A percentile compares a stretch with the other conserved stretches of the same genome.
Evolutionary conservation across 495 filamentous ascomycete genomes (phyloP).

Genomic region (Daldinia loculata): DNA sequence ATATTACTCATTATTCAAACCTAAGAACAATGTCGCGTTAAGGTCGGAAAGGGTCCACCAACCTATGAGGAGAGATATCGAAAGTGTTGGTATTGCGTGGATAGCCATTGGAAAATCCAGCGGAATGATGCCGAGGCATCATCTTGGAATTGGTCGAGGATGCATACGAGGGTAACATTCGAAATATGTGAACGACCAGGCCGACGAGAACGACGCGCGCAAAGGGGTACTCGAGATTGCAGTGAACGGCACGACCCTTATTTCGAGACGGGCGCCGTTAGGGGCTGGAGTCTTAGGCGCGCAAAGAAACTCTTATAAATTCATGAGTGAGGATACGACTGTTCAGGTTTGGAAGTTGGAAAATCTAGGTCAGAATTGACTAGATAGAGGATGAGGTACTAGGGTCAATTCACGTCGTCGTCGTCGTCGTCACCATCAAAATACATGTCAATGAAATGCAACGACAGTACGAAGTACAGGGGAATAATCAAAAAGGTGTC

Average conservation of each 20-base stretch:
- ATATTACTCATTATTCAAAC: background rate
- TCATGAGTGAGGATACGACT: constrained; percentile 24
- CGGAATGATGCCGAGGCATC: constrained; percentile 64
- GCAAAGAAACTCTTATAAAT: constrained; percentile 19
- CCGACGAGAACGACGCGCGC: constrained; percentile 9
- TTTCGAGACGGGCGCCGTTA: constrained; percentile 34
- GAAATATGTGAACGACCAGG: constrained; percentile 10
- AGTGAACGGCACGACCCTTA: constrained; percentile 29
- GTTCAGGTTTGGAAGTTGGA: background rate
- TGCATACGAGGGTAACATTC: constrained; percentile 56
- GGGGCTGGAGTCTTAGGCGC: constrained; percentile 25
- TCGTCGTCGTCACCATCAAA: constrained; percentile 6
- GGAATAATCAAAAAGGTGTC: constrained; percentile 46
- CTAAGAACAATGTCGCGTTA: constrained; percentile 5
- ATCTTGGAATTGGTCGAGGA: constrained; percentile 59
- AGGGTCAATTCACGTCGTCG: constrained; percentile 29
- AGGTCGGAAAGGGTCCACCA: constrained; percentile 43
- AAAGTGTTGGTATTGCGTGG: constrained; percentile 72
- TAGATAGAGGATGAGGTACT: constrained; percentile 5
- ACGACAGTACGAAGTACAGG: constrained; percentile 32
- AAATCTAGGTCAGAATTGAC: constrained; percentile 5
- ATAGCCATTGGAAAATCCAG: constrained; percentile 82
- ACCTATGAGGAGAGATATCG: constrained; percentile 92
- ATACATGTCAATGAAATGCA: constrained; percentile 13
- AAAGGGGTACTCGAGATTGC: constrained; percentile 12